Conservation (phyloP, 805 yeast species). For the Candida peoriensis region DNA sequence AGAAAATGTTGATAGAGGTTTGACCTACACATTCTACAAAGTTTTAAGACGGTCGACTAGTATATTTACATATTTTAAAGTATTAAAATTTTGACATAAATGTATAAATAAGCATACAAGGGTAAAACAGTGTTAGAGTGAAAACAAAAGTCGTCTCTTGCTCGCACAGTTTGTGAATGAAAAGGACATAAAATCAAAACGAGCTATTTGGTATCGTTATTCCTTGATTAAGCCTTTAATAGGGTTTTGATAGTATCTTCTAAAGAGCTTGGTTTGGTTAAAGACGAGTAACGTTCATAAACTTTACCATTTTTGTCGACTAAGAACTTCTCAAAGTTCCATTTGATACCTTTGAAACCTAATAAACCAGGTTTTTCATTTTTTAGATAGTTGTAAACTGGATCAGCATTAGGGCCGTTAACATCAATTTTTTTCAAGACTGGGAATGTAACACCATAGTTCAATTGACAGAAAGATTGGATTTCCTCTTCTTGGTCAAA, state of each 20-base stretch:
- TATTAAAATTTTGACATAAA: too few relatives aligned
- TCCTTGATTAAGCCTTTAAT: constrained; percentile 33
- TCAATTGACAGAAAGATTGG: constrained; percentile 66
- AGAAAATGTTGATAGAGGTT: too few relatives aligned
- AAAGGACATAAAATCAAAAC: background rate
- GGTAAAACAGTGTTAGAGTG: too few relatives aligned
- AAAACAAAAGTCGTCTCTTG: background rate
- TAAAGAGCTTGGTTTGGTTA: constrained; percentile 60
- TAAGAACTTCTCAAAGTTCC: constrained; percentile 79
- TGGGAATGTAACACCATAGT: constrained; percentile 92
- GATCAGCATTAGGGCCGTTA: constrained; percentile 77
- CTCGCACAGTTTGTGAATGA: background rate
- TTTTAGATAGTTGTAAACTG: constrained; percentile 78
- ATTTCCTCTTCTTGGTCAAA: constrained; percentile 67
- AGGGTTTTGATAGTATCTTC: constrained; percentile 55
- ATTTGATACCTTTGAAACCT: constrained; percentile 68
- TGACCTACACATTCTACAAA: too few relatives aligned
- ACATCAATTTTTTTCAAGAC: constrained; percentile 83
- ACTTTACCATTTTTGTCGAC: constrained; percentile 60
- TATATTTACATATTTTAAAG: too few relatives aligned
- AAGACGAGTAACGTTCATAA: constrained; percentile 56
- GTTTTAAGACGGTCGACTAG: too few relatives aligned
- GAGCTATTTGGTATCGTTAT: too few relatives aligned
- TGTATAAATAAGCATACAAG: too few relatives aligned
- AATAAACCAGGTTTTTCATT: constrained; percentile 50